Evolutionary conservation across 108 stramenopile genomes (phyloP).

Genomic region (Cyclotella kingstonii): DNA sequence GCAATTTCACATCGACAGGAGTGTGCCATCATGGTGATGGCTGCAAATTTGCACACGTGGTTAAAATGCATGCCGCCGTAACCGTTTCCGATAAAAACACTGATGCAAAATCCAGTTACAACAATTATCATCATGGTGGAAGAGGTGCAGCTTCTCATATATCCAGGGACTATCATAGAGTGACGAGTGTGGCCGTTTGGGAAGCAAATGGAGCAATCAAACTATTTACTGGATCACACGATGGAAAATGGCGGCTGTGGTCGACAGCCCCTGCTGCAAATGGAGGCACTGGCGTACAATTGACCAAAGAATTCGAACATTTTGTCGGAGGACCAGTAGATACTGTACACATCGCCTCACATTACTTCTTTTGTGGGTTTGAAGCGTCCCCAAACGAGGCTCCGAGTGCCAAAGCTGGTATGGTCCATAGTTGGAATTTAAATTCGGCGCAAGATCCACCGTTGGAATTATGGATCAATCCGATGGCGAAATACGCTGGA

Average conservation of each 20-base stretch:
- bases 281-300: constrained; percentile 29
- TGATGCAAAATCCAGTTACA: constrained; percentile 26
- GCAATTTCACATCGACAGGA: constrained; percentile 59
- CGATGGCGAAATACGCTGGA: constrained; percentile 70
- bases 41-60: constrained; percentile 70
- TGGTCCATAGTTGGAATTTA: constrained; percentile 85
- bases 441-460: constrained; percentile 66
- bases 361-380: constrained; percentile 81
- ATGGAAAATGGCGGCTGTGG: constrained; percentile 88
- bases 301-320: constrained; percentile 77
- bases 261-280: constrained; percentile 39
- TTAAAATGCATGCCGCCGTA: constrained; percentile 56
- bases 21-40: constrained; percentile 50
- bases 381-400: constrained; percentile 50
- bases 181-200: constrained; percentile 76
- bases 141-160: constrained; percentile 8
- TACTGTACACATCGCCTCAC: constrained; percentile 50
- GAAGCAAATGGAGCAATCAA: constrained; percentile 70
- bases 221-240: constrained; percentile 78
- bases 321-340: constrained; percentile 76
- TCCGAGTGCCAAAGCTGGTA: constrained; percentile 67
- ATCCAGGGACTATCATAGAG: constrained; percentile 42
- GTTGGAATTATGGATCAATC: constrained; percentile 73
- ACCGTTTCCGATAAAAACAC: constrained; percentile 56
- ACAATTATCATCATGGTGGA: constrained; percentile 14